Evolutionary conservation across 495 filamentous ascomycete genomes (phyloP).

Genomic region (Polyplosphaeria fusca): DNA sequence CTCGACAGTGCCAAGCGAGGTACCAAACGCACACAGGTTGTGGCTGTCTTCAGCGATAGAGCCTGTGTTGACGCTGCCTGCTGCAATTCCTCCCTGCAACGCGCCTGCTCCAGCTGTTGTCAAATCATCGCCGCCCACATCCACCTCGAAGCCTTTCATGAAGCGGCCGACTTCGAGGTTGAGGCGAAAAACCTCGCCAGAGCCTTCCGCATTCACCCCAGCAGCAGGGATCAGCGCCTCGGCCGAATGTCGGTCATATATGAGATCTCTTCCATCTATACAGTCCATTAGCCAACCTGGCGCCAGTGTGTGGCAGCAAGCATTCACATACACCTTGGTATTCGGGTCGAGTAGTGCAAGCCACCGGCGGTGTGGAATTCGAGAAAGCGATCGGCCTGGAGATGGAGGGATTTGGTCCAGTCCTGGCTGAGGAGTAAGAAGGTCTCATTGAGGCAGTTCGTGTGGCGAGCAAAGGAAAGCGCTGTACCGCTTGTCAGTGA

Average conservation of each 20-base stretch:
- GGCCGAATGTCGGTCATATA: constrained; percentile 78
- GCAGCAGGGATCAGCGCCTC: constrained; percentile 86
- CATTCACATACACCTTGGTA: no score
- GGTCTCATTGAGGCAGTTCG: constrained; percentile 86
- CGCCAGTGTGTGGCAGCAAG: no score
- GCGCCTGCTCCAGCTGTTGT: constrained; percentile 60
- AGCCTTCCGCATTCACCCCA: constrained; percentile 76
- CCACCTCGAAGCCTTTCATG: constrained; percentile 75
- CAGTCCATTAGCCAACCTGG: no score
- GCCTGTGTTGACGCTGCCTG: constrained; percentile 82
- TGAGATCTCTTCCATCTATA: constrained; percentile 86
- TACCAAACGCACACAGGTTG: constrained; percentile 89
- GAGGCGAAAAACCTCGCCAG: constrained; percentile 86
- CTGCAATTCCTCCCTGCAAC: constrained; percentile 76
- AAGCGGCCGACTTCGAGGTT: constrained; percentile 89
- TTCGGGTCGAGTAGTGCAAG: constrained; percentile 78
- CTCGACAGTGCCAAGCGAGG: constrained; percentile 91
- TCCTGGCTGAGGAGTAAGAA: constrained; percentile 90
- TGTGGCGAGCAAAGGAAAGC: constrained; percentile 88
- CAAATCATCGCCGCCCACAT: constrained; percentile 79
- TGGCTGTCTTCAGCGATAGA: constrained; percentile 88
- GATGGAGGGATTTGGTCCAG: constrained; percentile 90
- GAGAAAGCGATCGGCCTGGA: constrained; percentile 85
- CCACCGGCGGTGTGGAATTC: constrained; percentile 92
- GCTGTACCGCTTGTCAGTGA: no score